phyloP scores from a whole-genome alignment of 805 yeast genomes.

The Cyberlindnera nakhonratchasimensis region DNA sequence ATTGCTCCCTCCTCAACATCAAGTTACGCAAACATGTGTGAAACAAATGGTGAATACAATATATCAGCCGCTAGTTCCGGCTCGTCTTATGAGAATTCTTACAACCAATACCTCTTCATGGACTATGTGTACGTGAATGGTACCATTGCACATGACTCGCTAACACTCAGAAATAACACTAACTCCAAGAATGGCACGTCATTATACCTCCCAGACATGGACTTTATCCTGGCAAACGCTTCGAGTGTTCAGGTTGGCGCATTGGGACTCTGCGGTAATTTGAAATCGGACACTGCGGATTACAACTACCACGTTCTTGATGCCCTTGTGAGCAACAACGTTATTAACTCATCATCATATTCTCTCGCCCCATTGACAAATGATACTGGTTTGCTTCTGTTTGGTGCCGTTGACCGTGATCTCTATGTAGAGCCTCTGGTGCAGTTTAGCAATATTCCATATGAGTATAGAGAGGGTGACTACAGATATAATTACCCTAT shows the following conservation, averaged over 20 bases:
- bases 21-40: constrained; percentile 10
- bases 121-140: constrained; percentile 23
- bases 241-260: constrained; percentile 40
- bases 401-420: constrained; percentile 56
- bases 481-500: constrained; percentile 39
- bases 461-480: constrained; percentile 20
- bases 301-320: constrained; percentile 30
- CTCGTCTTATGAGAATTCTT: background rate
- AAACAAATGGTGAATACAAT: constrained; percentile 17
- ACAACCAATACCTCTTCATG: constrained; percentile 7
- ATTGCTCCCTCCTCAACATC: background rate
- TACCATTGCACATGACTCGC: constrained; percentile 14
- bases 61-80: constrained; percentile 7
- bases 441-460: constrained; percentile 48
- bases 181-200: constrained; percentile 3
- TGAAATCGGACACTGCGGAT: background rate
- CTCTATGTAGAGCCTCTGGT: constrained; percentile 45
- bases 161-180: background rate
- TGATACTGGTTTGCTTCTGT: constrained; percentile 37
- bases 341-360: constrained; percentile 39
- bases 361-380: constrained; percentile 36
- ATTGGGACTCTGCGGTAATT: constrained; percentile 41
- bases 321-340: constrained; percentile 28
- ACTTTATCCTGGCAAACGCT: constrained; percentile 38
- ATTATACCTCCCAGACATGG: constrained; percentile 23